Conservation (phyloP, 345 rosid genomes). For the Erysimum cheiranthoides region DNA sequence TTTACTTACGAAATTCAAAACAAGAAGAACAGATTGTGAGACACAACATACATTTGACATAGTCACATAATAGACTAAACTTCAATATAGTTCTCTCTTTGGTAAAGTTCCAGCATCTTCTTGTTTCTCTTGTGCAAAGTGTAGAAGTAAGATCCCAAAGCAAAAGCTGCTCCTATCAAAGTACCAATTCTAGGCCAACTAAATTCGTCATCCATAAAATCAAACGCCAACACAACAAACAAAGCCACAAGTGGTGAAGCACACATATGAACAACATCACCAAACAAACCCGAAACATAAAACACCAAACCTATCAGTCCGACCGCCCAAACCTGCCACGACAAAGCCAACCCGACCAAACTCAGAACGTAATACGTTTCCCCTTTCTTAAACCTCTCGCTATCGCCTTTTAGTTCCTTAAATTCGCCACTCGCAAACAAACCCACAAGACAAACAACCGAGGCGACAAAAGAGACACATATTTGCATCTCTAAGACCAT, state of each 20-base stretch:
- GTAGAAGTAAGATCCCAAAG: constrained; percentile 38
- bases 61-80: constrained; percentile 9
- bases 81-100: constrained; percentile 11
- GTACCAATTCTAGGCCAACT: constrained; percentile 7
- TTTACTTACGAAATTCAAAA: neutral
- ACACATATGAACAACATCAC: constrained; percentile 33
- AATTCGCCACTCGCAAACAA: constrained; percentile 34
- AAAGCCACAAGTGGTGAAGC: neutral
- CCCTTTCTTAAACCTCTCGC: constrained; percentile 31
- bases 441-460: constrained; percentile 26
- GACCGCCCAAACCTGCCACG: constrained; percentile 35
- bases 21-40: neutral
- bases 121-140: constrained; percentile 14
- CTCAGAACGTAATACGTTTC: constrained; percentile 13
- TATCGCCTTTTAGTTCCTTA: constrained; percentile 30
- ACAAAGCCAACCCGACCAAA: constrained; percentile 36
- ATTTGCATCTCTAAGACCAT: constrained; percentile 41
- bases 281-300: constrained; percentile 37
- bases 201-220: too few relatives aligned
- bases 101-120: constrained; percentile 22
- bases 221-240: too few relatives aligned
- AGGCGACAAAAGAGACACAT: constrained; percentile 25
- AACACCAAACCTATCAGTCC: constrained; percentile 33
- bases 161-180: constrained; percentile 20
- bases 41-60: constrained; percentile 13